phyloP scores from a whole-genome alignment of 495 filamentous ascomycete genomes.

The Talaromyces adpressus region DNA sequence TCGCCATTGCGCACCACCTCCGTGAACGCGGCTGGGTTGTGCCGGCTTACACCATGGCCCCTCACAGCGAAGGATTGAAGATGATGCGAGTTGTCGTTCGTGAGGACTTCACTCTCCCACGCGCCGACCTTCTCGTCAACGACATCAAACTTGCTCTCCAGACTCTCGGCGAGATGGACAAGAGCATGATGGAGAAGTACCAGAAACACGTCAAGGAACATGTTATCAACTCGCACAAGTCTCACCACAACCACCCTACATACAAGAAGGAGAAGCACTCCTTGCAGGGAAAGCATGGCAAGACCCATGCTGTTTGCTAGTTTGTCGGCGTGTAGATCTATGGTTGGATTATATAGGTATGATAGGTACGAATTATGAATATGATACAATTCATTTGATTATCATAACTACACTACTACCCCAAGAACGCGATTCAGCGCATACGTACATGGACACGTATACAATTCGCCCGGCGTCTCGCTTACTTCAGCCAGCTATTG shows the following conservation, averaged over 20 bases:
- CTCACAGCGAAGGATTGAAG: slow-evolving; percentile 68
- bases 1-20: slow-evolving; percentile 72
- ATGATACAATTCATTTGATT: background rate
- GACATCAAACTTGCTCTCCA: slow-evolving; percentile 68
- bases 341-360: background rate
- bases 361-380: background rate
- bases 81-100: slow-evolving; percentile 84
- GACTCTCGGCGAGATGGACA: slow-evolving; percentile 66
- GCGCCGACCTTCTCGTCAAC: slow-evolving; percentile 63
- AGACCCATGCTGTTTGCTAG: slow-evolving; percentile 81
- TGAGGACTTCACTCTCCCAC: slow-evolving; percentile 74
- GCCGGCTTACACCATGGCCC: slow-evolving; percentile 92
- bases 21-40: slow-evolving; percentile 83
- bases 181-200: slow-evolving; percentile 56
- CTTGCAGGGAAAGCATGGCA: slow-evolving; percentile 79
- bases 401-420: background rate
- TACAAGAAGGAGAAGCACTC: slow-evolving; percentile 75
- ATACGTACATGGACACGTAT: background rate
- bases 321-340: background rate
- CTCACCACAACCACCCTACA: slow-evolving; percentile 53
- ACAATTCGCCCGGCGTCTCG: background rate
- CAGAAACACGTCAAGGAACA: slow-evolving; percentile 52
- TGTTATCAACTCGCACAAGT: slow-evolving; percentile 44
- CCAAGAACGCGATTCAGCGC: background rate
- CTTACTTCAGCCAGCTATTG: background rate